Conservation (phyloP, 371 early-diverging fungal species). For the Mortierella polycephala region DNA sequence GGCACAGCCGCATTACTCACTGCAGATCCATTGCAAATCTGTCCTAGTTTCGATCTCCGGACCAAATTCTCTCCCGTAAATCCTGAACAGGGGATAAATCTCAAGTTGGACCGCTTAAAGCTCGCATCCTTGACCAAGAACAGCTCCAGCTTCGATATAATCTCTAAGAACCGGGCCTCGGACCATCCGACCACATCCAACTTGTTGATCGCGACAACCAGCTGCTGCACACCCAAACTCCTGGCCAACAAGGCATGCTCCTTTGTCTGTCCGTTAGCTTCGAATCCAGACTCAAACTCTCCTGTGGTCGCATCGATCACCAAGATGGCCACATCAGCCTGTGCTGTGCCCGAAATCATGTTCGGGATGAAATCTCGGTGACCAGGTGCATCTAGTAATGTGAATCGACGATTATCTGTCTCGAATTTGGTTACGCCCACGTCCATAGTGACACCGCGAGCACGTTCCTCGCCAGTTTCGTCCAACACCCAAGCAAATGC, state of each 20-base stretch:
- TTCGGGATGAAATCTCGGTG: slow-evolving; percentile 99
- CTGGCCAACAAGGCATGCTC: slow-evolving; percentile 94
- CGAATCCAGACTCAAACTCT: slow-evolving; percentile 98
- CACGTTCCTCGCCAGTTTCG: slow-evolving; percentile 92
- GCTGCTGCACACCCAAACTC: slow-evolving; percentile 87
- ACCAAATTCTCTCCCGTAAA: slow-evolving; percentile 87
- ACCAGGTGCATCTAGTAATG: slow-evolving; percentile 97
- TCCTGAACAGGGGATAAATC: slow-evolving; percentile 91
- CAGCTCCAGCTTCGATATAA: slow-evolving; percentile 66
- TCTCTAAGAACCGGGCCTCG: slow-evolving; percentile 78
- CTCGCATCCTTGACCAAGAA: slow-evolving; percentile 81
- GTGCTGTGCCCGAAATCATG: slow-evolving; percentile 99
- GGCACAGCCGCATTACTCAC: slow-evolving; percentile 74
- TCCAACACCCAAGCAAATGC: slow-evolving; percentile 97
- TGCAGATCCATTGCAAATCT: slow-evolving; percentile 78
- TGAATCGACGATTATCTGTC: slow-evolving; percentile 82
- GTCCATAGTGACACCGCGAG: slow-evolving; percentile 97
- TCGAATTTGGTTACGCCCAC: slow-evolving; percentile 93
- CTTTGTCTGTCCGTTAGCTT: slow-evolving; percentile 95
- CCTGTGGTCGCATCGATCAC: slow-evolving; percentile 94
- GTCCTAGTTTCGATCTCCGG: slow-evolving; percentile 53
- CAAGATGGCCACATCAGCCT: slow-evolving; percentile 96
- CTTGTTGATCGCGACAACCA: slow-evolving; percentile 95
- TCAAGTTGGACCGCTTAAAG: slow-evolving; percentile 75
- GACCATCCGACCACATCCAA: slow-evolving; percentile 89